Evolutionary conservation across 2,329 filamentous ascomycete species (phyloP), one percentile per base, ranked within the genome.

Genomic region (Fusarium transvaalense): DNA sequence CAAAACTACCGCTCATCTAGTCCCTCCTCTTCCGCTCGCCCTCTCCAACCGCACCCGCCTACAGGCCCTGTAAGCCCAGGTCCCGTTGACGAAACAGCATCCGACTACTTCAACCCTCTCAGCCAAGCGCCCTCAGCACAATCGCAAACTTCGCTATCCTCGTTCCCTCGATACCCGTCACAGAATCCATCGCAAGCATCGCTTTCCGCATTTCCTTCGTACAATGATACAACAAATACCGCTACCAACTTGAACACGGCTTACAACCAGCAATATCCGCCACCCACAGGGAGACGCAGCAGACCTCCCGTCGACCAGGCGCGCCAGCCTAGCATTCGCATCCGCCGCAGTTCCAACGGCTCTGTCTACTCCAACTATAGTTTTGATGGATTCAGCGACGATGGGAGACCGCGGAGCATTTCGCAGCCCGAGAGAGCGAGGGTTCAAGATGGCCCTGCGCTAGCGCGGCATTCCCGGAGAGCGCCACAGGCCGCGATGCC

Each of bases 401-500:
- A 62, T 45, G 66, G 64, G 9, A 75, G 79, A 8, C 77, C 77
- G 3, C 74, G 79, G 21, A 81, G 79, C 66, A 60, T 77, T 15
- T 81, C 79, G 8, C 79, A 81, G 56, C 78, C 79, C 9, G 72
- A 74, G 25, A 62, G 72, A 17, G 66, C 74, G 2, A 66, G 71
- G 6, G 10, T 73, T 8, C 41, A 71, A 8, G 66, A 76, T 35
- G 54, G 31, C 9, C 48, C 60, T n/a, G 57, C 61, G 14, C 37
- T 73, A 8, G 73, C 73, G 21, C 69, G 78, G 14, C 73, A 76
- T 52, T 77, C 76, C 23, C 66, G 77, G 37, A 68, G 76, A 29
- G 63, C 72, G 10, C 78, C 75, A n/a, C 78, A 79, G 50, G 50
- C 72, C 7, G 75, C 77, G 35, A 66, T 82, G 72, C 80, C 80